Evolutionary conservation across 106 monocot genomes (phyloP).

Genomic region (Allium sativum): DNA sequence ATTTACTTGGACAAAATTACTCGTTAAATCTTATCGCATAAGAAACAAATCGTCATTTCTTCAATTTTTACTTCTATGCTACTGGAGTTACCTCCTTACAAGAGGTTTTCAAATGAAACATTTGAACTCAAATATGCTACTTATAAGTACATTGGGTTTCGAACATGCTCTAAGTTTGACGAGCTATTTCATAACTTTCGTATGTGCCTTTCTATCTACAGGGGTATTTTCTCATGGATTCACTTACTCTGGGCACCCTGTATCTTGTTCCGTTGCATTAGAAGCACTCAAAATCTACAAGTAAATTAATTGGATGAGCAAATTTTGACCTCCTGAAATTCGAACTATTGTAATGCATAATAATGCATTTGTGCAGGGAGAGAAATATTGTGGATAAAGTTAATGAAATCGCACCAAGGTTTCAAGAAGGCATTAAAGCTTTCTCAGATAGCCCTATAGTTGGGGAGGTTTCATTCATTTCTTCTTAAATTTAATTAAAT

Average conservation of each 20-base stretch:
- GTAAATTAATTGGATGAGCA: constrained; percentile 12
- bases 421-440: constrained; percentile 79
- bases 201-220: constrained; percentile 8
- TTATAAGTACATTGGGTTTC: too few relatives aligned
- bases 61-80: too few relatives aligned
- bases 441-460: constrained; percentile 87
- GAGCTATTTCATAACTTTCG: not conserved
- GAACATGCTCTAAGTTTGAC: not conserved
- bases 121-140: too few relatives aligned
- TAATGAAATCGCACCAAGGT: constrained; percentile 45
- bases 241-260: constrained; percentile 97
- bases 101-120: too few relatives aligned
- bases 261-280: constrained; percentile 83
- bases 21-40: too few relatives aligned
- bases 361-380: constrained; percentile 34
- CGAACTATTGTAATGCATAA: too few relatives aligned
- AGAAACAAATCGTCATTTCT: too few relatives aligned
- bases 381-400: constrained; percentile 64
- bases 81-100: too few relatives aligned
- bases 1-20: too few relatives aligned
- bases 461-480: constrained; percentile 54
- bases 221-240: constrained; percentile 96
- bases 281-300: constrained; percentile 89
- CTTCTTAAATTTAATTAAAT: not conserved
- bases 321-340: not conserved